Evolutionary conservation across 768 basidiomycete species (phyloP).

Genomic region (Rubroboletus pulcherrimus): DNA sequence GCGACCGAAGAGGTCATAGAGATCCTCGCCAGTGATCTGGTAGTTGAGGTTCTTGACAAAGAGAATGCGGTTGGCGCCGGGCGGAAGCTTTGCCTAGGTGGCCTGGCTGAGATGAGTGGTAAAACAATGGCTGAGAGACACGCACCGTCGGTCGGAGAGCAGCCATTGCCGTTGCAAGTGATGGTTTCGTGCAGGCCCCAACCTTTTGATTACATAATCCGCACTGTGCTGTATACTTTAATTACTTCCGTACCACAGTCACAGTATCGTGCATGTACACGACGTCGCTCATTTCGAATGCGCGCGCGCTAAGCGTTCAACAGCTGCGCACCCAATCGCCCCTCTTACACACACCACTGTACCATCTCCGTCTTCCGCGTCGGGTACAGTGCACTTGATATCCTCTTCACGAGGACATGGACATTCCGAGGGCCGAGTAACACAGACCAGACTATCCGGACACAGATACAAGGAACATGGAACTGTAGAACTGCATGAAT

Average conservation of each 20-base stretch:
- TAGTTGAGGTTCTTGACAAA: conserved; percentile 94
- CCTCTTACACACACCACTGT: conserved; percentile 74
- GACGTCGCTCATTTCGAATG: conserved; percentile 10
- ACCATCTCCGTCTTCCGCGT: conserved; percentile 47
- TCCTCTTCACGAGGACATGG: conserved; percentile 78
- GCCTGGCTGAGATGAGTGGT: background rate
- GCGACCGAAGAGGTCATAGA: conserved; percentile 96
- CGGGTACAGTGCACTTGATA: conserved; percentile 72
- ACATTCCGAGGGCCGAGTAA: conserved; percentile 49
- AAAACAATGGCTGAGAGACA: background rate
- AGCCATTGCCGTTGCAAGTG: conserved; percentile 45
- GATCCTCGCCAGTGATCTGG: conserved; percentile 86
- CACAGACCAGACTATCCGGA: conserved; percentile 71
- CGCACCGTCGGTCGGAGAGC: conserved; percentile 64
- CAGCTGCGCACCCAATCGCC: conserved; percentile 53
- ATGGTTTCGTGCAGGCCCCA: background rate
- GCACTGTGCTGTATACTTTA: background rate
- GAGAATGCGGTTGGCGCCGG: conserved; percentile 86
- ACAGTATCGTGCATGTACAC: background rate
- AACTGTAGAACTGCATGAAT: conserved; percentile 40
- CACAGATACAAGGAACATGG: conserved; percentile 73
- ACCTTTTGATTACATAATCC: conserved; percentile 19
- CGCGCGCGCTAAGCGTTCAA: conserved; percentile 45
- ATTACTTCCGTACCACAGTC: background rate
- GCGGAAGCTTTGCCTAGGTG: conserved; percentile 76